Percentiles rank a stretch among this genome's conserved stretches.
Conservation (phyloP, 768 basidiomycete genomes). For the Auriculariales sp. region DNA sequence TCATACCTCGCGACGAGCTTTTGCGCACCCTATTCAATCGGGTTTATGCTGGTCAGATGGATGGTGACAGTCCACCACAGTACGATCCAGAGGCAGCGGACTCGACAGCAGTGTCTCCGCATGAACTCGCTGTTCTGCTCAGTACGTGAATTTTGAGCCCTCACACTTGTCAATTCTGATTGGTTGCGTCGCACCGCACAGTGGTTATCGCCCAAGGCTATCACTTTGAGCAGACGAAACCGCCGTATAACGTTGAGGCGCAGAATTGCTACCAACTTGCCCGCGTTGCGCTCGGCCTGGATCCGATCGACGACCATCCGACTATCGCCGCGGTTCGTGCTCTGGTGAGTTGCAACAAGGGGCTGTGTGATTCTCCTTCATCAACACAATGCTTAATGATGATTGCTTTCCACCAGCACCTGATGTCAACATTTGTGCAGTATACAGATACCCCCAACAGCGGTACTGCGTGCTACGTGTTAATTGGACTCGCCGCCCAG, state of each 20-base stretch:
- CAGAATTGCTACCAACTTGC: constrained; percentile 59
- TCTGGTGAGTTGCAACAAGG: too few species aligned
- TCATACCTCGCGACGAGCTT: constrained; percentile 44
- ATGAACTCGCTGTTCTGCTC: constrained; percentile 48
- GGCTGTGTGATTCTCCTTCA: not conserved
- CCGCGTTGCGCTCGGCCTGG: constrained; percentile 18
- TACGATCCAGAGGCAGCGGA: too few species aligned
- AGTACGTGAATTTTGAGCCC: constrained; percentile 10
- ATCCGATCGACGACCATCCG: not conserved
- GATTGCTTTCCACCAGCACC: not conserved
- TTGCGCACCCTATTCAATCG: constrained; percentile 38
- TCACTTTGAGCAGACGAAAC: constrained; percentile 41
- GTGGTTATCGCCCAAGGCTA: constrained; percentile 50
- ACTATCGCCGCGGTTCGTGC: not conserved
- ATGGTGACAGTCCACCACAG: too few species aligned
- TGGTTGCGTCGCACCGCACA: not conserved
- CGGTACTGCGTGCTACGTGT: not conserved
- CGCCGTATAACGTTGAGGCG: constrained; percentile 53
- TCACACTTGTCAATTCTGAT: not conserved
- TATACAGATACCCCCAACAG: not conserved
- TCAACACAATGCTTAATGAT: not conserved
- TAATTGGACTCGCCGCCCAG: not conserved
- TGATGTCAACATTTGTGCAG: not conserved
- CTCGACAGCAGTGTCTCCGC: constrained; percentile 11
- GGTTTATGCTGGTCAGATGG: constrained; percentile 40